Evolutionary conservation across 2,329 filamentous ascomycete species (phyloP).

Genomic region (Colletotrichum magnum): DNA sequence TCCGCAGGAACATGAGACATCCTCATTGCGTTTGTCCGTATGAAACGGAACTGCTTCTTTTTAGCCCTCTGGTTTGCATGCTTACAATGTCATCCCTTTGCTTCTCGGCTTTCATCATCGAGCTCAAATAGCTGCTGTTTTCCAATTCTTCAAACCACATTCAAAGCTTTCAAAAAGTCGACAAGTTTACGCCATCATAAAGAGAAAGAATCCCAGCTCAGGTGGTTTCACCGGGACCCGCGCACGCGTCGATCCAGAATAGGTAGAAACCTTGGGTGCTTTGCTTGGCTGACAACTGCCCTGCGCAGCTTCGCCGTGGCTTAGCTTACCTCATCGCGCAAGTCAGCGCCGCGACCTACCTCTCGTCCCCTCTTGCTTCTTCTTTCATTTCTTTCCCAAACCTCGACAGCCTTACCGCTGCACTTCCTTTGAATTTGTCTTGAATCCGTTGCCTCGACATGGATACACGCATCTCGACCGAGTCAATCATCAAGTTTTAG

Average conservation of each 20-base stretch:
- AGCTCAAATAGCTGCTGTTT: no score
- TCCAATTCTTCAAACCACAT: no score
- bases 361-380: slow-evolving; percentile 2
- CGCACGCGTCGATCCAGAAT: slow-evolving; percentile 23
- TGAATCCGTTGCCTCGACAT: slow-evolving; percentile 19
- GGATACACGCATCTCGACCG: slow-evolving; percentile 6
- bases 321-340: slow-evolving; percentile 40
- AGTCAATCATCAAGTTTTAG: not conserved
- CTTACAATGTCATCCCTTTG: not conserved
- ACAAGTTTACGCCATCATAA: not conserved
- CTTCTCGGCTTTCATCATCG: not conserved
- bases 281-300: slow-evolving; percentile 1
- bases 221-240: slow-evolving; percentile 5
- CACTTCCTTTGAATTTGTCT: not conserved
- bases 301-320: slow-evolving; percentile 24
- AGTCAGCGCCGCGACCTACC: slow-evolving; percentile 23
- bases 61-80: not conserved
- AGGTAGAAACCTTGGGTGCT: slow-evolving; percentile 20
- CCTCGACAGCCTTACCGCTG: slow-evolving; percentile 10
- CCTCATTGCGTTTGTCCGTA: slow-evolving; percentile 15
- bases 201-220: not conserved
- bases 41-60: slow-evolving; percentile 18
- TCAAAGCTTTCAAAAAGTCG: no score
- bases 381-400: not conserved
- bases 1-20: slow-evolving; percentile 37